These are phyloP conservation scores for Lathyrus oleraceus DNA, from an alignment of 306 rosid genomes.

Conservation along the genomic window DNA sequence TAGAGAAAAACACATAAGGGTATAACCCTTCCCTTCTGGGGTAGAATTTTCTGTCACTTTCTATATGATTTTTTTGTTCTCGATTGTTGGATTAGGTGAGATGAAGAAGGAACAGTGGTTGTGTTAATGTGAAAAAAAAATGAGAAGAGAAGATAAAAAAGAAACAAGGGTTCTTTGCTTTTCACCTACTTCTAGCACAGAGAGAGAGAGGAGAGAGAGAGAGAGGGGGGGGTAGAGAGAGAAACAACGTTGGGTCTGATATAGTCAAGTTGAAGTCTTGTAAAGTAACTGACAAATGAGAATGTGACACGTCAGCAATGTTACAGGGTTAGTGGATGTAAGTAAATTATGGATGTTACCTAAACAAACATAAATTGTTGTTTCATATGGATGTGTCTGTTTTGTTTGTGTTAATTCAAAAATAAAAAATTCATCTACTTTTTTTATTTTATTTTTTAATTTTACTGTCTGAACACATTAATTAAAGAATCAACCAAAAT, in stretches of 20 bases:
- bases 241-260: constrained; percentile 42
- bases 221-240: constrained; percentile 21
- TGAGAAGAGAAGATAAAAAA: not conserved
- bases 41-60: constrained; percentile 27
- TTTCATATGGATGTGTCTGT: constrained; percentile 21
- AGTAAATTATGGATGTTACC: constrained; percentile 38
- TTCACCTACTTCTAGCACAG: constrained; percentile 68
- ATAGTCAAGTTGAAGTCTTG: constrained; percentile 49
- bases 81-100: constrained; percentile 59
- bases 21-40: constrained; percentile 11
- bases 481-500: constrained; percentile 2
- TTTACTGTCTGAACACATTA: not conserved
- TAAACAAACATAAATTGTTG: constrained; percentile 32
- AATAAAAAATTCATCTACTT: constrained; percentile 27
- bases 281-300: constrained; percentile 24
- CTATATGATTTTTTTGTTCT: constrained; percentile 28
- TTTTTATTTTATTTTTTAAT: not conserved
- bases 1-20: constrained; percentile 4
- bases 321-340: constrained; percentile 18
- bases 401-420: constrained; percentile 10
- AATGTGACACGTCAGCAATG: constrained; percentile 38
- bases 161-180: constrained; percentile 47
- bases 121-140: constrained; percentile 26
- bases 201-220: constrained; percentile 31
- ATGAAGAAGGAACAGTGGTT: constrained; percentile 51